Evolutionary conservation across 2,329 filamentous ascomycete genomes (phyloP).

Genomic region (Verticillium albo-atrum): DNA sequence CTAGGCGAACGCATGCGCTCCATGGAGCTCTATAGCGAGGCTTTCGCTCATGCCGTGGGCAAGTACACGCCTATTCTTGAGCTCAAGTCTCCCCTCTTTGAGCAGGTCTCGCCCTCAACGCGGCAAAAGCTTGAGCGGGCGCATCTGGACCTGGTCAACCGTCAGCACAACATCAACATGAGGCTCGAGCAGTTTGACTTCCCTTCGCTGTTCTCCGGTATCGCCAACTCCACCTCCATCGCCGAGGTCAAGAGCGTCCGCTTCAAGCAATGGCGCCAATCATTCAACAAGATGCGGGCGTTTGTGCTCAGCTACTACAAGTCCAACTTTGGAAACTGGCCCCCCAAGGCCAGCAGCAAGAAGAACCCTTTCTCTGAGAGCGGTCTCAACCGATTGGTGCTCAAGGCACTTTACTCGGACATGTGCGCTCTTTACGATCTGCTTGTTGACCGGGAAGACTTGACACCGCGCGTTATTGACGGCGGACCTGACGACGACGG

Average conservation of each 20-base stretch:
- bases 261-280: constrained; percentile 78
- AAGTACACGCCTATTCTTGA: constrained; percentile 72
- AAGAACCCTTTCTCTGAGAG: constrained; percentile 86
- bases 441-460: constrained; percentile 70
- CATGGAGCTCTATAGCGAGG: constrained; percentile 79
- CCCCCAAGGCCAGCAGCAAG: constrained; percentile 85
- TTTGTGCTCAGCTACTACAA: constrained; percentile 68
- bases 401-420: constrained; percentile 80
- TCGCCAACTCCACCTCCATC: constrained; percentile 77
- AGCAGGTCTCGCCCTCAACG: constrained; percentile 65
- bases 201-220: constrained; percentile 80
- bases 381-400: constrained; percentile 78
- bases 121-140: constrained; percentile 78
- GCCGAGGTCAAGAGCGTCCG: constrained; percentile 72
- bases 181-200: constrained; percentile 89
- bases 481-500: constrained; percentile 46
- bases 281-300: constrained; percentile 70
- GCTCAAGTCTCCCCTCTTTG: constrained; percentile 64
- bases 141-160: constrained; percentile 71
- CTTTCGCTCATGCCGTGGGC: constrained; percentile 85
- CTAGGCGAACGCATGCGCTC: constrained; percentile 84
- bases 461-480: constrained; percentile 77
- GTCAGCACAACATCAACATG: constrained; percentile 64
- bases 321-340: constrained; percentile 65
- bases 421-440: constrained; percentile 85